These are phyloP conservation scores for Eucalyptus erythrocorys DNA, from an alignment of 345 rosid species.

Conservation along the genomic window DNA sequence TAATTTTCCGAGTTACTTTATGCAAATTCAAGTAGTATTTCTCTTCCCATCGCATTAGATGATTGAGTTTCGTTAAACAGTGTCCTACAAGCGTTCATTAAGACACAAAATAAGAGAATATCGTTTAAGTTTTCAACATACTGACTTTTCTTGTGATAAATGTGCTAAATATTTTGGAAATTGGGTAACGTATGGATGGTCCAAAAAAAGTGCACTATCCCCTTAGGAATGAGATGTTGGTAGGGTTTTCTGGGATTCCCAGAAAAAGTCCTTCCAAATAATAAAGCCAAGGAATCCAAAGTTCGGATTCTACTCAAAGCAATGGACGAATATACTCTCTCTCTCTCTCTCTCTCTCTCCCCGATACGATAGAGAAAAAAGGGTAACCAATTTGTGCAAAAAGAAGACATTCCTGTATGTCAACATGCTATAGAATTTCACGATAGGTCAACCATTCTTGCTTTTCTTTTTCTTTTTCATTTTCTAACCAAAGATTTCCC, in stretches of 20 bases:
- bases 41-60: fast-evolving
- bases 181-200: not conserved
- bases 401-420: not conserved
- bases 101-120: not conserved
- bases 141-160: not conserved
- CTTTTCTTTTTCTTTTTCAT: not conserved
- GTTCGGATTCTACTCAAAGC: not conserved
- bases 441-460: not conserved
- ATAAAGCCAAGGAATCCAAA: not conserved
- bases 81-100: fast-evolving
- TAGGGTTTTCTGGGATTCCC: not conserved
- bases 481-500: not conserved
- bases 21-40: not conserved
- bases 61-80: not conserved
- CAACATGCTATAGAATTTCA: not conserved
- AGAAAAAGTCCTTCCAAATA: not conserved
- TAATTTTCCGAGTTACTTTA: not conserved
- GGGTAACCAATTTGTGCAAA: not conserved
- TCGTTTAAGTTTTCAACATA: not conserved
- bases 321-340: not conserved
- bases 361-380: not conserved
- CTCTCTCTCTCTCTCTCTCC: not conserved
- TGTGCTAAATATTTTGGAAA: not conserved
- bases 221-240: not conserved
- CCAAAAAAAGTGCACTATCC: not conserved